Percentiles rank a stretch among this genome's conserved stretches.
phyloP scores from a whole-genome alignment of 1,284 basidiomycete species.

The Jaminaea rosea region DNA sequence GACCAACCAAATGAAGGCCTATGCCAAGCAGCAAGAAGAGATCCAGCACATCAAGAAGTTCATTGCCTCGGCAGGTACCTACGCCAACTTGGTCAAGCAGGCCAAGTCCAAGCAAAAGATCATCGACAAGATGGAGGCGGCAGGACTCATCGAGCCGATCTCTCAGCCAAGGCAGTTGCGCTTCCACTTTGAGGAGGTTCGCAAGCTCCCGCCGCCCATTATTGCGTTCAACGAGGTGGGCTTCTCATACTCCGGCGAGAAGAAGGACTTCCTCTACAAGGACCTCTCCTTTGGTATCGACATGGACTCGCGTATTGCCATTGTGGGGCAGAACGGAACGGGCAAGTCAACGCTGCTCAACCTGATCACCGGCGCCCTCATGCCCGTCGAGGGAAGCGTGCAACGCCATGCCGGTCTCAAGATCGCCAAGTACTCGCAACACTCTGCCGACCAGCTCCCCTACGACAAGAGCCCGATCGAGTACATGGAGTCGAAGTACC shows the following conservation, averaged over 20 bases:
- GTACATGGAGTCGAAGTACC: constrained; percentile 73
- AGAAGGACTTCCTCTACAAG: constrained; percentile 77
- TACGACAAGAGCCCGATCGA: constrained; percentile 88
- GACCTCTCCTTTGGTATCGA: constrained; percentile 72
- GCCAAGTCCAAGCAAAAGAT: constrained; percentile 97
- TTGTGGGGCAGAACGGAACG: constrained; percentile 95
- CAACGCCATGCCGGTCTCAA: constrained; percentile 83
- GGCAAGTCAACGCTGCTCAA: constrained; percentile 96
- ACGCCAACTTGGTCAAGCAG: constrained; percentile 95
- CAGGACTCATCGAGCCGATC: constrained; percentile 85
- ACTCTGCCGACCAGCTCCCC: constrained; percentile 94
- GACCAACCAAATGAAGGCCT: constrained; percentile 98
- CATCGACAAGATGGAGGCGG: constrained; percentile 99
- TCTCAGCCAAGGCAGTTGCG: constrained; percentile 63
- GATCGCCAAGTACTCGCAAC: constrained; percentile 74
- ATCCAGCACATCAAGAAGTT: constrained; percentile 94
- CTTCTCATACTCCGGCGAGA: constrained; percentile 85
- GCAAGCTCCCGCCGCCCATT: constrained; percentile 89
- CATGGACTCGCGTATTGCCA: constrained; percentile 91
- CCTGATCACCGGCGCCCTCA: constrained; percentile 76
- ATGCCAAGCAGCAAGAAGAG: constrained; percentile 95
- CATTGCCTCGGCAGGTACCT: constrained; percentile 96
- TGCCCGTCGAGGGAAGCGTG: constrained; percentile 74
- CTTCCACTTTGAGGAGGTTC: constrained; percentile 94
- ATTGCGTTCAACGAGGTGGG: constrained; percentile 91